Percentiles rank a stretch among this genome's conserved stretches.
Conservation (phyloP, 192 early-diverging fungal species). For the Pecoramyces ruminantium region DNA sequence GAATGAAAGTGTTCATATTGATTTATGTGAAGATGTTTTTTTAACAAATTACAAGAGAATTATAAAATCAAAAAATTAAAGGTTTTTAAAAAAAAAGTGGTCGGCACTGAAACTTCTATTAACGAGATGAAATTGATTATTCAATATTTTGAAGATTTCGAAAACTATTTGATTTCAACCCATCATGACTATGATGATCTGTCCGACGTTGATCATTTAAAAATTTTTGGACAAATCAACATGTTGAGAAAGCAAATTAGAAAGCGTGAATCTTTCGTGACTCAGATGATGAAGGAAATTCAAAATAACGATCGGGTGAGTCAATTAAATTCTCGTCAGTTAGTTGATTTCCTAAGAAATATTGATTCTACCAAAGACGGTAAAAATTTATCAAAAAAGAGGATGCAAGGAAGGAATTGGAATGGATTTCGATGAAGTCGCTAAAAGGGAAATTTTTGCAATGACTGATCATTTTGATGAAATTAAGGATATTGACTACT, state of each 20-base stretch:
- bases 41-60: not conserved
- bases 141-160: constrained; percentile 10
- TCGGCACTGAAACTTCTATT: constrained; percentile 2
- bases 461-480: constrained; percentile 11
- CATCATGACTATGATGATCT: not conserved
- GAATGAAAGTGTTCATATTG: not conserved
- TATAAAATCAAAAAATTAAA: constrained; percentile 10
- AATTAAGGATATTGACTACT: constrained; percentile 9
- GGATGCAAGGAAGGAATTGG: constrained; percentile 1
- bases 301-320: constrained; percentile 8
- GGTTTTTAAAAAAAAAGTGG: constrained; percentile 12
- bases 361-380: constrained; percentile 6
- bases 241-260: not conserved
- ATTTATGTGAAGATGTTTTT: not conserved
- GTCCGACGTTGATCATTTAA: not conserved
- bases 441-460: constrained; percentile 6
- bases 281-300: constrained; percentile 1
- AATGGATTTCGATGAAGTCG: constrained; percentile 9
- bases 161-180: not conserved
- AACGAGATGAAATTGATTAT: constrained; percentile 3
- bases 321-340: constrained; percentile 9
- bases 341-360: constrained; percentile 12
- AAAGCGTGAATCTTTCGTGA: constrained; percentile 5
- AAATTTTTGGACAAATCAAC: not conserved
- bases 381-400: constrained; percentile 9